Percentiles rank a stretch among this genome's conserved stretches.
Evolutionary conservation across 495 filamentous ascomycete genomes (phyloP).

Genomic region (Neurospora pannonica): DNA sequence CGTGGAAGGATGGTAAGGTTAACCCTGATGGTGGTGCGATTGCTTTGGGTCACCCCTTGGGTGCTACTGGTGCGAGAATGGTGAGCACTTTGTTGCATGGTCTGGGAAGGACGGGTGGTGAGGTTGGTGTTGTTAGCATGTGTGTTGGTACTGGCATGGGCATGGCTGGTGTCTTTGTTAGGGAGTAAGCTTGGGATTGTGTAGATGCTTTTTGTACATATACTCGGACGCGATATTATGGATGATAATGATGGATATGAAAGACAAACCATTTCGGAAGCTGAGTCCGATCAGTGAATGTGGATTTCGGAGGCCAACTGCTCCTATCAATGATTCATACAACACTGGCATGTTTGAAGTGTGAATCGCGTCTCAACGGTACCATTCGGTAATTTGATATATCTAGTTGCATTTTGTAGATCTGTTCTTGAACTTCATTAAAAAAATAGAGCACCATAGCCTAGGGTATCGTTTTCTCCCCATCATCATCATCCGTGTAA

Average conservation of each 20-base stretch:
- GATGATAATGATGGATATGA: background rate
- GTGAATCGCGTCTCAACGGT: background rate
- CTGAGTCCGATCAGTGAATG: background rate
- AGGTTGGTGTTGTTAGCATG: slow-evolving; percentile 73
- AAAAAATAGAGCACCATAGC: too few species aligned
- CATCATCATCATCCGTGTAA: background rate
- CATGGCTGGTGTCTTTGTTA: slow-evolving; percentile 77
- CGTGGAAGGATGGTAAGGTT: slow-evolving; percentile 53
- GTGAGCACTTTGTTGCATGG: slow-evolving; percentile 64
- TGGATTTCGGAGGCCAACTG: background rate
- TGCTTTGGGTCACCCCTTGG: slow-evolving; percentile 87
- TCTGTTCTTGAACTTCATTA: too few species aligned
- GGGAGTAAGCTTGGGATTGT: slow-evolving; percentile 45
- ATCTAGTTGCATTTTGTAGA: background rate
- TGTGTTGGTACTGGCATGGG: slow-evolving; percentile 92
- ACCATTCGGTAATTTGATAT: background rate
- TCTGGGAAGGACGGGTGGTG: slow-evolving; percentile 45
- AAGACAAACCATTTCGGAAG: background rate
- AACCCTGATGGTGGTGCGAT: slow-evolving; percentile 93
- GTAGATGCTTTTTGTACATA: background rate
- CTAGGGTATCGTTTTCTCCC: too few species aligned
- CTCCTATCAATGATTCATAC: background rate
- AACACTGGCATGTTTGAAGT: background rate
- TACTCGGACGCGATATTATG: background rate
- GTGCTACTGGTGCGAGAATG: slow-evolving; percentile 80